Conservation (phyloP, 2,329 filamentous ascomycete species). For the Capronia americana region DNA sequence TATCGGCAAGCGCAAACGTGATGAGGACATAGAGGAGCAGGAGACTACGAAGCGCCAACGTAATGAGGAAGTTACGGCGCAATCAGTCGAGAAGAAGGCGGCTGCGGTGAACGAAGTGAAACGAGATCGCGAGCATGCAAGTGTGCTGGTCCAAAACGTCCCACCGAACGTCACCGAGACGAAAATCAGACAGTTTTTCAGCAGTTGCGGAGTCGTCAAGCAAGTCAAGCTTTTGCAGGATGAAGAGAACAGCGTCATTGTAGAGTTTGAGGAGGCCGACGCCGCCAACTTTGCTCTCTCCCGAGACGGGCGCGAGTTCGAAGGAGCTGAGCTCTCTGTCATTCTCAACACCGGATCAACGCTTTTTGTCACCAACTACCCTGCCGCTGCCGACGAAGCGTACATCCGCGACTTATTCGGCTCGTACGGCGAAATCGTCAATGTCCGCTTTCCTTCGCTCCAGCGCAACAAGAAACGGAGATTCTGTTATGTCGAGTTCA, state of each 20-base stretch:
- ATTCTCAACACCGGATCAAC: slow-evolving; percentile 77
- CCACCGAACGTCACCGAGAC: slow-evolving; percentile 72
- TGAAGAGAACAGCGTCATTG: slow-evolving; percentile 70
- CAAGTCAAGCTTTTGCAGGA: slow-evolving; percentile 73
- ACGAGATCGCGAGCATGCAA: slow-evolving; percentile 89
- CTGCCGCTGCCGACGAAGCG: slow-evolving; percentile 59
- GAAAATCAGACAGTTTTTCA: slow-evolving; percentile 86
- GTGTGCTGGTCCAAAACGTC: slow-evolving; percentile 79
- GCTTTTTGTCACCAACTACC: slow-evolving; percentile 90
- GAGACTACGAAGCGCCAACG: slow-evolving; percentile 70
- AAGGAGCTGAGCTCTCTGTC: slow-evolving; percentile 75
- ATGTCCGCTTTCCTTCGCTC: slow-evolving; percentile 86
- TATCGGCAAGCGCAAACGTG: slow-evolving; percentile 76
- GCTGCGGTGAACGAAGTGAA: slow-evolving; percentile 58
- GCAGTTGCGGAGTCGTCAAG: slow-evolving; percentile 84
- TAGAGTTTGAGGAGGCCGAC: slow-evolving; percentile 83
- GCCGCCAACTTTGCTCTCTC: slow-evolving; percentile 83
- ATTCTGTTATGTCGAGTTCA: slow-evolving; percentile 96
- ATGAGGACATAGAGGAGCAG: slow-evolving; percentile 61
- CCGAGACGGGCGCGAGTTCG: slow-evolving; percentile 79
- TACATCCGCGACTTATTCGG: slow-evolving; percentile 64
- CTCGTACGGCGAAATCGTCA: slow-evolving; percentile 79
- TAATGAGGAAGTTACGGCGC: slow-evolving; percentile 47
- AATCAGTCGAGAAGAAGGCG: slow-evolving; percentile 47
- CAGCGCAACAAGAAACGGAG: slow-evolving; percentile 87